Evolutionary conservation across 2,329 filamentous ascomycete species (phyloP), one percentile per base, ranked within the genome.

Genomic region (Penicillium sp.): DNA sequence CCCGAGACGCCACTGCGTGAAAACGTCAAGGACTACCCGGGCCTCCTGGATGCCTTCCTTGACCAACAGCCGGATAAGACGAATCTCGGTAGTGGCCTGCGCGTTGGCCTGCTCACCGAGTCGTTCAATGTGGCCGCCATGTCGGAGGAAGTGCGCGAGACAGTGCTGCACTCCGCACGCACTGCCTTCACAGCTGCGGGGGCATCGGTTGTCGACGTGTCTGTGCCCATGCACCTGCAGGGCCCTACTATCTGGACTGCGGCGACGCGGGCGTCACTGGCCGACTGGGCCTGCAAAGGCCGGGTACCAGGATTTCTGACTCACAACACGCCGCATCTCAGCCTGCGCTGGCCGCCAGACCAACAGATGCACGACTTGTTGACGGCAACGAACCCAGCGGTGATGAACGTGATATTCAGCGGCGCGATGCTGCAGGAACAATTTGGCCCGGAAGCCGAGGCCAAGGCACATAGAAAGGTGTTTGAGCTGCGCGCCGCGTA

Each of bases 181-280:
- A 62, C 67, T 20, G 71, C 63, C 18, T 76, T 80, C 60, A 59
- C 61, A 16, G 61, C 66, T 9, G 68, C 76, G n/a, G 79, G 79
- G 4, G 78, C 77, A 2, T 61, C 66, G 1, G 77, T 81, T 12
- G 62, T 69, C 18, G 74, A 79, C 26, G 65, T 81, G 2, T 77
- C 74, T 1, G 65, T 81, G 3, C 79, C 79, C 1, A 68, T 80
- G 61, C 79, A 82, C 64, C 59, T 61, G 7, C 60, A 72, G 16
- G 78, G 72, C 0, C 71, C 74, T 0, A 61, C 70, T 0, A 76
- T 82, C 61, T 81, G 79, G 77, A 78, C 78, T 2, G 73, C 72
- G 3, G 65, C 68, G 3, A 72, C 69, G n/a, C 63, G 69, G 4
- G 58, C 64, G 24, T 63, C 67, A 18, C 71, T 75, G 64, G 64